Conservation (phyloP, 495 filamentous ascomycete genomes). For the Chaetomidium leptoderma region DNA sequence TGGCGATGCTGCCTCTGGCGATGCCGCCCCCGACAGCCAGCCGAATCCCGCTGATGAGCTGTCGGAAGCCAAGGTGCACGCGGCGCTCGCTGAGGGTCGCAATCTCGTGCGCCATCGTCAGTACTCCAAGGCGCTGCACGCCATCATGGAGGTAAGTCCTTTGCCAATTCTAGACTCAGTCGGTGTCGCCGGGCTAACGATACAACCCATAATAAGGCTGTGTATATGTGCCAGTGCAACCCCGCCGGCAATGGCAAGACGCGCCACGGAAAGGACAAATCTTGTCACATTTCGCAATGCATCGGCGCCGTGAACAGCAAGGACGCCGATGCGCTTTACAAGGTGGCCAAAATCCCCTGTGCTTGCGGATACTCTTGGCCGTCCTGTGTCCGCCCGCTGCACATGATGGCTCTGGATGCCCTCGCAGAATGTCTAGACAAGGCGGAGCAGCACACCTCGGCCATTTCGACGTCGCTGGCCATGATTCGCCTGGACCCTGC, state of each 20-base stretch:
- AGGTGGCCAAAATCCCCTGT: constrained; percentile 15
- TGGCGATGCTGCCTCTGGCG: not conserved
- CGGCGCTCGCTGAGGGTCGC: not conserved
- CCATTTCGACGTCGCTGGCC: constrained; percentile 26
- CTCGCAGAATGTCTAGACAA: constrained; percentile 22
- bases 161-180: not conserved
- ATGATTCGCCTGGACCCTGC: constrained; percentile 26
- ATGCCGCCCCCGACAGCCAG: not conserved
- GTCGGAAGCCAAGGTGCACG: not conserved
- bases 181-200: not conserved
- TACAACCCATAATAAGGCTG: constrained; percentile 3
- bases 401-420: constrained; percentile 23
- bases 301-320: constrained; percentile 12
- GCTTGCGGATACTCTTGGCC: constrained; percentile 29
- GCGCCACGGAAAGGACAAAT: constrained; percentile 28
- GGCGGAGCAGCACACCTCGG: constrained; percentile 17
- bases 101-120: not conserved
- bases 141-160: not conserved
- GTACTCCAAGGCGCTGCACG: not conserved
- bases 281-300: constrained; percentile 28
- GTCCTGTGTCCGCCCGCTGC: constrained; percentile 14
- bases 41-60: not conserved
- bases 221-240: constrained; percentile 22
- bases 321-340: constrained; percentile 13
- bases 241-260: not conserved